A percentile compares a stretch with the other conserved stretches of the same genome.
phyloP scores from a whole-genome alignment of 1,284 basidiomycete genomes.

The Caloboletus firmus region DNA sequence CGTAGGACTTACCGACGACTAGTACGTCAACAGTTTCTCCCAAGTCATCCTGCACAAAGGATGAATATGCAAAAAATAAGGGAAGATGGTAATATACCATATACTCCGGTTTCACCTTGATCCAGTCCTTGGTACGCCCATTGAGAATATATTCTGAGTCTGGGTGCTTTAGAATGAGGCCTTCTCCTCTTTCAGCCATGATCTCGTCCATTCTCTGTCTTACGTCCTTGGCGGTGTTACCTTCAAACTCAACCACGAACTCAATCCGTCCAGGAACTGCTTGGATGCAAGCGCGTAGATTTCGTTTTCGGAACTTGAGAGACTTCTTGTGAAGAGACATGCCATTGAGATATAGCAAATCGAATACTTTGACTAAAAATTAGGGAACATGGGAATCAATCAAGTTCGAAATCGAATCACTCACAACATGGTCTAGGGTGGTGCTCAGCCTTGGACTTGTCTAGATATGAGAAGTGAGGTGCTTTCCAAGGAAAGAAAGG shows the following conservation, averaged over 20 bases:
- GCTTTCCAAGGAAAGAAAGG: not conserved
- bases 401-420: slow-evolving; percentile 31
- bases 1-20: slow-evolving; percentile 67
- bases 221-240: slow-evolving; percentile 78
- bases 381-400: not conserved
- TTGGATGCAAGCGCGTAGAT: slow-evolving; percentile 60
- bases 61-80: not conserved
- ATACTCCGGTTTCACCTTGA: slow-evolving; percentile 94
- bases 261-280: slow-evolving; percentile 78
- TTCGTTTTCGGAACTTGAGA: slow-evolving; percentile 67
- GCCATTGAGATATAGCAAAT: slow-evolving; percentile 84
- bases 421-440: slow-evolving; percentile 86
- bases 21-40: slow-evolving; percentile 87
- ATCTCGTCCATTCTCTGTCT: slow-evolving; percentile 76
- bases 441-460: slow-evolving; percentile 66
- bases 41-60: slow-evolving; percentile 69
- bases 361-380: slow-evolving; percentile 86
- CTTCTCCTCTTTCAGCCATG: slow-evolving; percentile 83
- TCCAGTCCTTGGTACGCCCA: slow-evolving; percentile 86
- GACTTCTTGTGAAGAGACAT: slow-evolving; percentile 65
- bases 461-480: slow-evolving; percentile 38
- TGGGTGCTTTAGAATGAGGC: slow-evolving; percentile 87
- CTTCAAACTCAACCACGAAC: slow-evolving; percentile 68
- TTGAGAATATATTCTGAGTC: slow-evolving; percentile 79
- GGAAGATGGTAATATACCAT: slow-evolving; percentile 60